Evolutionary conservation across 345 rosid genomes (phyloP), one percentile per base, ranked within the genome.

Genomic region (Lepidium sativum): DNA sequence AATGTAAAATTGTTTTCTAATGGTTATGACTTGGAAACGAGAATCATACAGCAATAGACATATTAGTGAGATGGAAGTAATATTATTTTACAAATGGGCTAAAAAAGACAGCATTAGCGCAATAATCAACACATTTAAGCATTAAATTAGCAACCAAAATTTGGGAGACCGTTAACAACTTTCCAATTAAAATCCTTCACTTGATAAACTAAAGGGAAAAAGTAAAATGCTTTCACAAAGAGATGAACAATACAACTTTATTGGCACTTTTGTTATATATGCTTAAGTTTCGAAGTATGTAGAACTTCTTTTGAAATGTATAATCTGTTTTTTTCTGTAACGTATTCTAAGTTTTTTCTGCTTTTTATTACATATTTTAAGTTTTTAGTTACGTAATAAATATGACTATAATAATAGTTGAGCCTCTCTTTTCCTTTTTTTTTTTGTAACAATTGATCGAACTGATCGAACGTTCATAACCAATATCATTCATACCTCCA

Each of bases 161-260:
- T 2, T 32, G 21, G 60, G 70, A 63, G 75, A 63, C 60, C 65
- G 13, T 71, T 71, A 71, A 71, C 59, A 71, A 63, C 70, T 63
- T 71, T 63, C 50, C 75, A 56, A 71, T 63, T 47, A 38, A 29
- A 55, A 39, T 33, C 14, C 45, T 41, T 48, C 52, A 11, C 23
- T 12, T 47, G 9, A 29, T 63, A 54, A 37, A 70, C 39, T 62
- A 70, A 53, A 43, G 23, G 49, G 27, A 10, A 61, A 71, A 71
- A 71, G 59, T 32, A 51, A 55, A 47, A 71, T 55, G 59, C 75
- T 71, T 63, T 63, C 52, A 48, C 59, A 63, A 71, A 71, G 31
- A 54, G 31, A 63, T 38, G 57, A 55, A 31, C 64, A 63, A 10
- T 54, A 25, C 41, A 61, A 17, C 29, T 44, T 43, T 67, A 25